phyloP scores from a whole-genome alignment of 495 filamentous ascomycete species.

The Gamarada debralockiae region DNA sequence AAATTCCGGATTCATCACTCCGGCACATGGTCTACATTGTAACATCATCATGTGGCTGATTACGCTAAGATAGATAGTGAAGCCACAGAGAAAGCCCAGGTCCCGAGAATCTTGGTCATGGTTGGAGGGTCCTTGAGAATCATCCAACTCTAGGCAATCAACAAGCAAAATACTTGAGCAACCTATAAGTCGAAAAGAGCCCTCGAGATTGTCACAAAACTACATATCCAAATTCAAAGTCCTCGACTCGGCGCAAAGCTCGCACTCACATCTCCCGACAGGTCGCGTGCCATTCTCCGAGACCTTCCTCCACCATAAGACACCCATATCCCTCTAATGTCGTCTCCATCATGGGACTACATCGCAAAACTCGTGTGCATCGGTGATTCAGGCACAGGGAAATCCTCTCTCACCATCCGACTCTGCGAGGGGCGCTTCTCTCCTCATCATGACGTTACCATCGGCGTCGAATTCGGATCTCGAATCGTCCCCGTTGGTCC shows the following conservation, averaged over 20 bases:
- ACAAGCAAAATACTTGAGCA: too few relatives aligned
- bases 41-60: too few relatives aligned
- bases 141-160: too few relatives aligned
- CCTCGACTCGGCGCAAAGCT: neutral
- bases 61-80: too few relatives aligned
- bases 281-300: constrained; percentile 13
- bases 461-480: constrained; percentile 95
- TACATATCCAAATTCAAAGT: neutral
- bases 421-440: constrained; percentile 97
- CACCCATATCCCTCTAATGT: constrained; percentile 1
- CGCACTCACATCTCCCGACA: neutral
- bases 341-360: constrained; percentile 76
- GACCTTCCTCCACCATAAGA: neutral
- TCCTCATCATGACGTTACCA: constrained; percentile 90
- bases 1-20: too few relatives aligned
- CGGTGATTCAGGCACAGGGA: constrained; percentile 91
- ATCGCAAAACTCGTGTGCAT: constrained; percentile 98
- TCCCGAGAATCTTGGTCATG: too few relatives aligned
- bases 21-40: too few relatives aligned
- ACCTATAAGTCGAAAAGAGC: too few relatives aligned
- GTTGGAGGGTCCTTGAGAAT: too few relatives aligned
- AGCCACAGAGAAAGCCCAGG: too few relatives aligned
- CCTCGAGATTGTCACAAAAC: too few relatives aligned
- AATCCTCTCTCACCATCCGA: constrained; percentile 84
- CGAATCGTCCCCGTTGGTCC: constrained; percentile 90